Evolutionary conservation across 2,329 filamentous ascomycete species (phyloP), one percentile per base, ranked within the genome.

Genomic region (Aspergillus proliferans): DNA sequence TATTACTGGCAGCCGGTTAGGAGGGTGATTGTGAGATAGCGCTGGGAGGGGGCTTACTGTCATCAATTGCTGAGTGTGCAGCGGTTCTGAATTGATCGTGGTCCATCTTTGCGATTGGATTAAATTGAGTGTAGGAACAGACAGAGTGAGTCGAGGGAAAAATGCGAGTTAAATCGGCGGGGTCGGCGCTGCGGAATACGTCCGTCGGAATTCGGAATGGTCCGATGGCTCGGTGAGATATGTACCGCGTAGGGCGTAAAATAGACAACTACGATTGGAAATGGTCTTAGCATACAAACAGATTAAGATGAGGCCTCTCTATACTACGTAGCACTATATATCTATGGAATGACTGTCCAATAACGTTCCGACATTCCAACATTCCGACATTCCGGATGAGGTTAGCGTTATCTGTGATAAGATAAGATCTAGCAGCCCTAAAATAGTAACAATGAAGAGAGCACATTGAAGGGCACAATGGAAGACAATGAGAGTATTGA

Each of bases 1-100:
- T 62, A 88, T 83, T 63, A 96, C 88, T 93, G 22, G 22, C 6
- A 22, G 22, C 22, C 22, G 22, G 22, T 22, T 22, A 22, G 22
- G 22, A 6, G 22, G 1, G 22, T 22, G 22, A 22, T 6, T 6
- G 22, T 22, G 5, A 4, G 22, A 22, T 22, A 3, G 22, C 22
- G 4, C 22, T 22, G 38, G 43, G 40, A 34, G 38, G 18, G 18
- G 33, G 3, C 45, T 64, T 71, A 90, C 88, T 94, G 51, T 95
- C 87, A 57, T 94, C 87, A 64, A 95, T 83, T 52, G 86, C 85
- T 49, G 84, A 80, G 55, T 88, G 81, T 41, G 88, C 90, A 54
- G 88, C 88, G 52, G 82, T 74, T 55, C 83, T 80, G 70, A 95
- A 96, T 61, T 92, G 81, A 48, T 84, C 75, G 24, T 84, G 83